Conservation (phyloP, 345 rosid species). For the Populus nigra region DNA sequence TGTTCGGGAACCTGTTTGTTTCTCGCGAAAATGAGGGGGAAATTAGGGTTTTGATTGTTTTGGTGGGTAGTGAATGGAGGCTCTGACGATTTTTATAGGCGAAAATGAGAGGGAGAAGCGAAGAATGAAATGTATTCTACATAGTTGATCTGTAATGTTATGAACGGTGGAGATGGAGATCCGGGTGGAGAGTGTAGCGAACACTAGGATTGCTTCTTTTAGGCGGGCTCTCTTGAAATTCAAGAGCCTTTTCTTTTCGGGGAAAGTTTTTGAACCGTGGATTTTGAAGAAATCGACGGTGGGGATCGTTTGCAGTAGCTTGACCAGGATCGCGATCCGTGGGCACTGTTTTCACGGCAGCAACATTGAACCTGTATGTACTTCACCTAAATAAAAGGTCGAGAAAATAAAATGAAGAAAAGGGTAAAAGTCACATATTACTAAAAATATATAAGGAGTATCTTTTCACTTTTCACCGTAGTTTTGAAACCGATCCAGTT, state of each 20-base stretch:
- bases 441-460: too few relatives aligned
- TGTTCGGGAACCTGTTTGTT: neutral
- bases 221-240: neutral
- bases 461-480: too few relatives aligned
- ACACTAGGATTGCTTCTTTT: neutral
- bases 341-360: too few relatives aligned
- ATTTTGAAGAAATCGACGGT: neutral
- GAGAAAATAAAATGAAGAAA: too few relatives aligned
- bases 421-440: too few relatives aligned
- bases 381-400: too few relatives aligned
- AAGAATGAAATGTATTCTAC: neutral
- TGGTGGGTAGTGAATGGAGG: neutral
- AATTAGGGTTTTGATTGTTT: neutral
- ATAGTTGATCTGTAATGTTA: neutral
- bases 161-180: constrained; percentile 24
- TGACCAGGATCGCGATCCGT: too few relatives aligned
- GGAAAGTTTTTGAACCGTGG: neutral
- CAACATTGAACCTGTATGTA: too few relatives aligned
- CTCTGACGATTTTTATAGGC: constrained; percentile 4
- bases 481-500: too few relatives aligned
- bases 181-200: constrained; percentile 6
- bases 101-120: neutral
- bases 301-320: too few relatives aligned
- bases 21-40: neutral
- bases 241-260: neutral